Evolutionary conservation across 2,329 filamentous ascomycete genomes (phyloP).

Genomic region (Sarocladiaceae sp.): DNA sequence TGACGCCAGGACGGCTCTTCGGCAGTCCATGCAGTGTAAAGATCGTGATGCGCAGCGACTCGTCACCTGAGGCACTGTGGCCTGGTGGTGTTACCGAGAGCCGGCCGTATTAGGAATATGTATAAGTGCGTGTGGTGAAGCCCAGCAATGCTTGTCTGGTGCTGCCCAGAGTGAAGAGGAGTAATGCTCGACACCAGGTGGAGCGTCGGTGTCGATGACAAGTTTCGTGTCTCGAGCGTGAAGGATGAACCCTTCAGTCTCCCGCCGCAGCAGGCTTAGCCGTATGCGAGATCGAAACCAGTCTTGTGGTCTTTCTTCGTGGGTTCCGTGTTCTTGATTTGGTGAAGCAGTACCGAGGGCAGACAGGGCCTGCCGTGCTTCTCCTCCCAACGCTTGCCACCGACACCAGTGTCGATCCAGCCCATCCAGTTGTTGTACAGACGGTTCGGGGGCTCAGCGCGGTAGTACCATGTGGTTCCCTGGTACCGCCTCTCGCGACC

Average conservation of each 20-base stretch:
- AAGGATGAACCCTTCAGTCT: background rate
- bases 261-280: conserved; percentile 22
- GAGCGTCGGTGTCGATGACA: background rate
- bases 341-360: conserved; percentile 53
- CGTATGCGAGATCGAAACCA: conserved; percentile 30
- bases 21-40: conserved; percentile 7
- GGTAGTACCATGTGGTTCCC: conserved; percentile 57
- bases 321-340: conserved; percentile 51
- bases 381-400: conserved; percentile 50
- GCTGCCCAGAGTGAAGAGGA: no score
- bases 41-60: conserved; percentile 2
- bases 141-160: no score
- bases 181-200: background rate
- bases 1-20: conserved; percentile 5
- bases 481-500: conserved; percentile 50
- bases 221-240: background rate
- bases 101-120: conserved; percentile 5
- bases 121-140: conserved; percentile 5
- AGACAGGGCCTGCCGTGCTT: conserved; percentile 50
- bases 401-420: conserved; percentile 48
- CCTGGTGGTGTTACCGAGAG: background rate
- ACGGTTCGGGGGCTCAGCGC: conserved; percentile 49
- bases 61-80: background rate
- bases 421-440: conserved; percentile 60
- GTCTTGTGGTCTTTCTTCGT: conserved; percentile 38